phyloP scores from a whole-genome alignment of 1,284 basidiomycete genomes.

The Pyrrhoderma lamaoense region DNA sequence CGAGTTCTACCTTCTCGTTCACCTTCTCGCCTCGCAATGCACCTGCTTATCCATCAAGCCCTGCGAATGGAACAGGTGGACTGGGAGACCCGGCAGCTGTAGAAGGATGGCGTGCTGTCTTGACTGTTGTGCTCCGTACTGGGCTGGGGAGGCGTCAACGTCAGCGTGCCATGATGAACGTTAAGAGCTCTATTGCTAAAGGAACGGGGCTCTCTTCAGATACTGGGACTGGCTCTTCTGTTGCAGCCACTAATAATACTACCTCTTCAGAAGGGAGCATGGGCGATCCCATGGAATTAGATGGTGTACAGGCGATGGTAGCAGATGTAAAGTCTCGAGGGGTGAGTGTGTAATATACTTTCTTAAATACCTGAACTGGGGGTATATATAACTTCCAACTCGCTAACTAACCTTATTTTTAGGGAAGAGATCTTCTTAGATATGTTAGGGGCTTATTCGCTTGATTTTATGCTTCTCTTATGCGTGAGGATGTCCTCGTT shows the following conservation, averaged over 20 bases:
- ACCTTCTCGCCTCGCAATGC: conserved; percentile 7
- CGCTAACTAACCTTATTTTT: conserved; percentile 12
- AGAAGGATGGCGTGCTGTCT: conserved; percentile 75
- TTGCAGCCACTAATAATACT: not conserved
- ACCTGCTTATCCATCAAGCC: not conserved
- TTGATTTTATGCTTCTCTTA: not conserved
- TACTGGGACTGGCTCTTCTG: conserved; percentile 1
- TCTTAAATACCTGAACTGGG: too few species aligned
- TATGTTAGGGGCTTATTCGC: conserved; percentile 63
- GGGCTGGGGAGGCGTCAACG: conserved; percentile 52
- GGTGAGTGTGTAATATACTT: conserved; percentile 35
- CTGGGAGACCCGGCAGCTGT: conserved; percentile 27
- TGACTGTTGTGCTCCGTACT: conserved; percentile 57
- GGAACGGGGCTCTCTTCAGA: conserved; percentile 1
- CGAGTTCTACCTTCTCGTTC: conserved; percentile 13
- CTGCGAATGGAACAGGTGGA: not conserved
- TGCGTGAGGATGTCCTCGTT: too few species aligned
- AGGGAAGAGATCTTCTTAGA: conserved; percentile 65
- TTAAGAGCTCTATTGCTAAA: conserved; percentile 22
- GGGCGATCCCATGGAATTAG: conserved; percentile 33
- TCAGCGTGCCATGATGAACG: conserved; percentile 21
- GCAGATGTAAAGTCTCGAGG: conserved; percentile 63
- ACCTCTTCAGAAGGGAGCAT: not conserved
- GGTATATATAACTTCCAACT: not conserved
- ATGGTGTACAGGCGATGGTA: conserved; percentile 66